Evolutionary conservation across 1,284 basidiomycete genomes (phyloP).

Genomic region (Irpex sp.): DNA sequence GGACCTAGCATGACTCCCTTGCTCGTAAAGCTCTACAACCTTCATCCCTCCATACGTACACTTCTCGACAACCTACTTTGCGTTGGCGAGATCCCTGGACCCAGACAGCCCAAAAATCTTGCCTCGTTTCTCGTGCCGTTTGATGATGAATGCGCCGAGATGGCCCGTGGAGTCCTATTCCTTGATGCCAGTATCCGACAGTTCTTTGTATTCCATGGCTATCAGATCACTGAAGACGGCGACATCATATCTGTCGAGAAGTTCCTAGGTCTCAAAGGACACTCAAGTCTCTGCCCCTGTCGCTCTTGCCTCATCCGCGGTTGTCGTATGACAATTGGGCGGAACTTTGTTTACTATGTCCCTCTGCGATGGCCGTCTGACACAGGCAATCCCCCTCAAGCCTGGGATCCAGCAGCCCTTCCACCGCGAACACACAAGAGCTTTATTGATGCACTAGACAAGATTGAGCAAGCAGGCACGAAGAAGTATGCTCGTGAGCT

Average conservation of each 20-base stretch:
- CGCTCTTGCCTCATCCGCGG: conserved; percentile 28
- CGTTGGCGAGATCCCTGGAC: conserved; percentile 34
- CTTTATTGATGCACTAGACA: conserved; percentile 6
- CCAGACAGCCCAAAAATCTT: conserved; percentile 26
- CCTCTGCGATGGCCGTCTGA: conserved; percentile 18
- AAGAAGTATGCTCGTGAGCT: conserved; percentile 15
- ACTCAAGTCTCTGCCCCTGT: conserved; percentile 37
- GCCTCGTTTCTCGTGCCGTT: conserved; percentile 28
- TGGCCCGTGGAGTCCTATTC: conserved; percentile 27
- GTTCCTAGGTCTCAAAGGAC: conserved; percentile 40
- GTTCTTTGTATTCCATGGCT: conserved; percentile 26
- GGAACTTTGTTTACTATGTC: conserved; percentile 22
- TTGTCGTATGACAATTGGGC: conserved; percentile 5
- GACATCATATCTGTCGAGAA: conserved; percentile 40
- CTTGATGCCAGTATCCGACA: conserved; percentile 16
- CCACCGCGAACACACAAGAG: conserved; percentile 18
- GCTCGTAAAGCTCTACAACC: conserved; percentile 28
- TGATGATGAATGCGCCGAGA: conserved; percentile 23
- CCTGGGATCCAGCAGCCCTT: conserved; percentile 16
- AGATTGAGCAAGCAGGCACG: conserved; percentile 13
- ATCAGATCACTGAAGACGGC: conserved; percentile 29
- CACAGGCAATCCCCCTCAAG: background rate
- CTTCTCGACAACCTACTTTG: conserved; percentile 24
- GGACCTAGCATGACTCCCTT: conserved; percentile 26
- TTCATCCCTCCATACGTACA: conserved; percentile 25